phyloP scores from a whole-genome alignment of 2,329 filamentous ascomycete genomes.

The Talaromyces islandicus region DNA sequence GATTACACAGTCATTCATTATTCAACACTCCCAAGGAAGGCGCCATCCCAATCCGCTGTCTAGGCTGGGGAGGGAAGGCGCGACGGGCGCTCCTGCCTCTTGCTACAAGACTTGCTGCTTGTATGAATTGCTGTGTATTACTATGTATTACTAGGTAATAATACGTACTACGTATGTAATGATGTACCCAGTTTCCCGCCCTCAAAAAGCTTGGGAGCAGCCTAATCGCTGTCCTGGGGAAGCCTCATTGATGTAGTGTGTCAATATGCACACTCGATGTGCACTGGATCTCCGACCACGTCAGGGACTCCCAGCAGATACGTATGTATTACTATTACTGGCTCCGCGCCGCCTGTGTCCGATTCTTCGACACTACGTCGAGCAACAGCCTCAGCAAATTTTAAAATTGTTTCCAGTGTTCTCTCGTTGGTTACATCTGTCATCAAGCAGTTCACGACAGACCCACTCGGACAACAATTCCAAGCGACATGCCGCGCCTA shows the following conservation, averaged over 20 bases:
- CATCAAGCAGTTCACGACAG: background rate
- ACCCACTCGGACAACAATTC: background rate
- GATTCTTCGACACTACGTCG: too few relatives aligned
- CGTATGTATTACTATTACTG: too few relatives aligned
- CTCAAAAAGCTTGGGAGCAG: background rate
- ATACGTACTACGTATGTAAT: too few relatives aligned
- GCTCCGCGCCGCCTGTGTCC: too few relatives aligned
- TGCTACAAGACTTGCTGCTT: background rate
- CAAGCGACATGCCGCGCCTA: background rate
- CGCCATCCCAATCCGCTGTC: background rate
- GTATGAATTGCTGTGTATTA: too few relatives aligned
- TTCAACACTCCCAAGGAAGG: background rate
- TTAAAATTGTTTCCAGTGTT: too few relatives aligned
- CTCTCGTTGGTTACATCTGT: too few relatives aligned
- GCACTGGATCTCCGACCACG: background rate
- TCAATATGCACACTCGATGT: background rate
- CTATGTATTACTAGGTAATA: too few relatives aligned
- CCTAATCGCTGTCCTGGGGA: background rate
- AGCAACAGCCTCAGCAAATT: too few relatives aligned
- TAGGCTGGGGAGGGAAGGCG: background rate
- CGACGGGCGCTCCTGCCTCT: background rate
- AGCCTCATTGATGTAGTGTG: background rate
- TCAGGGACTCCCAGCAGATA: background rate
- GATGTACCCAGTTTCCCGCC: background rate
- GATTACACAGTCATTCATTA: background rate